Base-by-base conservation (phyloP, 495 filamentous ascomycete species). In the Penicillium coffeae region DNA sequence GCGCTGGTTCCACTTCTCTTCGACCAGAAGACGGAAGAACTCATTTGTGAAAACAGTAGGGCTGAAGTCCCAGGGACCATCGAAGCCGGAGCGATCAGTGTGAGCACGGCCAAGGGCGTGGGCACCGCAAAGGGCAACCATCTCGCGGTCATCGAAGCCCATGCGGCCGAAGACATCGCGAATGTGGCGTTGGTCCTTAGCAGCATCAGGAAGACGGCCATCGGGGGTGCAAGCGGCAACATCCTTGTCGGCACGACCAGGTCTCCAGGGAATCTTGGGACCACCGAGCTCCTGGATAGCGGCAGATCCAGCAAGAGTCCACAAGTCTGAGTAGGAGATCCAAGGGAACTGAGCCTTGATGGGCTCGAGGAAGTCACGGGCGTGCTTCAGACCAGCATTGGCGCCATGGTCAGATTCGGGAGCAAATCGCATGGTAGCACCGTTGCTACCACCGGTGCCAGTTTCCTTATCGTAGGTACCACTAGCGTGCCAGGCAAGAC, bases 61-160 rank as follows among this genome's bases (percentile, higher is more conserved):
- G 54, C 87, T 90, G 81, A 96, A 96, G 59, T 89, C 89, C 93
- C 93, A 98, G 33, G 92, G 93, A 1, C 93, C 93, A 2, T 87
- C 84, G 71, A 81, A 98, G 43, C 93, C 93, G 55, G 80, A 86
- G 52, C 92, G 89, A 69, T 94, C 84, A 7, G 84, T 74, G 78
- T 98, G 93, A 71, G 90, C 95, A 35, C 93, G 85, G 36, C 93
- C 93, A 9, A 98, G 78, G 15, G 93, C 90, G 76, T 98, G 93
- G 27, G 89, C 93, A 51, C 93, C 93, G 21, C 74, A 72, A 48
- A 98, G 77, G 21, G 93, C 93, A 22, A 96, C 91, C 58, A 96
- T 96, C 70, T 98, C 92, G 41, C 85, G 86, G 74, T 98, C 93
- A 69, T 94, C 85, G 79, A 98, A 98, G 49, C 93, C 93, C 91